A percentile compares a stretch with the other conserved stretches of the same genome.
These are phyloP conservation scores for Nevesoporus exiguus DNA, from an alignment of 768 basidiomycete genomes.

Conservation along the genomic window DNA sequence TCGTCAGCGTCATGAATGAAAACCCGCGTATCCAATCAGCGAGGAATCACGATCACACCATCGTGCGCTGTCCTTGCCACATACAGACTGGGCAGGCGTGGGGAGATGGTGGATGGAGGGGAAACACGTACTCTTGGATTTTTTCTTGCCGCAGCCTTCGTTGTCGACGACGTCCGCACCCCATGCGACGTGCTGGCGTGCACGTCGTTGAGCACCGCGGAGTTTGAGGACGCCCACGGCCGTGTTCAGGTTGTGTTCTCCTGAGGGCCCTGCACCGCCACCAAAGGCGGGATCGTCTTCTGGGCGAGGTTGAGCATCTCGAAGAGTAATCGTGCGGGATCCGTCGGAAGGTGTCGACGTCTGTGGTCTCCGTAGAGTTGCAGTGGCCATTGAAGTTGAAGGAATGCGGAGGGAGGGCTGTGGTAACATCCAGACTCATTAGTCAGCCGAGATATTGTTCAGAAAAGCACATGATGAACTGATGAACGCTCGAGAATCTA, in stretches of 20 bases:
- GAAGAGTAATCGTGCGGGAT: slow-evolving; percentile 52
- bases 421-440: too few relatives aligned
- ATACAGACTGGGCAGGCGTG: too few relatives aligned
- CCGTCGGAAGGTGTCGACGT: slow-evolving; percentile 47
- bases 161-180: slow-evolving; percentile 85
- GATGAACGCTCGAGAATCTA: slow-evolving; percentile 14
- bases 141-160: slow-evolving; percentile 84
- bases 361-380: slow-evolving; percentile 31
- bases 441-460: slow-evolving; percentile 15
- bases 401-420: too few relatives aligned
- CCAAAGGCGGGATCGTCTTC: slow-evolving; percentile 21
- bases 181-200: slow-evolving; percentile 71
- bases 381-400: slow-evolving; percentile 19
- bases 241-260: slow-evolving; percentile 12
- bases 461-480: too few relatives aligned
- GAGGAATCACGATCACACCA: too few relatives aligned
- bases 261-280: slow-evolving; percentile 14
- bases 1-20: too few relatives aligned
- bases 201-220: slow-evolving; percentile 47
- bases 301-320: slow-evolving; percentile 34
- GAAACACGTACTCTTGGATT: slow-evolving; percentile 78
- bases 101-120: too few relatives aligned
- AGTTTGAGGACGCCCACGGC: slow-evolving; percentile 55
- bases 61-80: too few relatives aligned
- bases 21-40: too few relatives aligned